These are phyloP conservation scores for Naumovozyma baii DNA, from an alignment of 805 yeast genomes.

Conservation along the genomic window DNA sequence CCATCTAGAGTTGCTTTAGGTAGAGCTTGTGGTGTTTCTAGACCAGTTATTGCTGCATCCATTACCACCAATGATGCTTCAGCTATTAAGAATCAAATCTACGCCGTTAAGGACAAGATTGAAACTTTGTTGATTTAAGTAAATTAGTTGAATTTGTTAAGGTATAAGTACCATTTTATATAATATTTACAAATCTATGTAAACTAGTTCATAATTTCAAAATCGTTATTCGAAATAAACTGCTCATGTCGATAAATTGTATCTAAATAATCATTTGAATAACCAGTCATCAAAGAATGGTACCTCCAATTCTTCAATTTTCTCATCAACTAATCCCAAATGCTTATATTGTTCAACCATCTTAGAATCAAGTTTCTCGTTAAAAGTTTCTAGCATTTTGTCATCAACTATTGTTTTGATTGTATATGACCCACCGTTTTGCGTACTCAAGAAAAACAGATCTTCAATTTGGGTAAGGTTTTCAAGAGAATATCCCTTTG, in stretches of 20 bases:
- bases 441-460: slow-evolving; percentile 7
- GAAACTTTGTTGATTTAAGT: slow-evolving; percentile 85
- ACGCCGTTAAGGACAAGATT: slow-evolving; percentile 96
- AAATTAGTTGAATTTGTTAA: not conserved
- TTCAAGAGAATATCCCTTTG: too few relatives aligned
- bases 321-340: not conserved
- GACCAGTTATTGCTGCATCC: slow-evolving; percentile 98
- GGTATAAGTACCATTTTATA: not conserved
- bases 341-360: not conserved
- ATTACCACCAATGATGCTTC: slow-evolving; percentile 98
- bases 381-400: not conserved
- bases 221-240: too few relatives aligned
- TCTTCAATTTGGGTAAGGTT: not conserved
- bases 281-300: not conserved
- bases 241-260: too few relatives aligned
- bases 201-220: not conserved
- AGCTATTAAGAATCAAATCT: slow-evolving; percentile 93
- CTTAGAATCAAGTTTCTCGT: not conserved
- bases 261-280: too few relatives aligned
- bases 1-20: slow-evolving; percentile 98
- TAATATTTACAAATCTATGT: not conserved
- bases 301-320: not conserved
- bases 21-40: slow-evolving; percentile 99
- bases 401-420: not conserved
- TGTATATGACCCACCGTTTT: slow-evolving; percentile 5